phyloP scores from a whole-genome alignment of 2,329 filamentous ascomycete genomes.

The Aureobasidium vineae region DNA sequence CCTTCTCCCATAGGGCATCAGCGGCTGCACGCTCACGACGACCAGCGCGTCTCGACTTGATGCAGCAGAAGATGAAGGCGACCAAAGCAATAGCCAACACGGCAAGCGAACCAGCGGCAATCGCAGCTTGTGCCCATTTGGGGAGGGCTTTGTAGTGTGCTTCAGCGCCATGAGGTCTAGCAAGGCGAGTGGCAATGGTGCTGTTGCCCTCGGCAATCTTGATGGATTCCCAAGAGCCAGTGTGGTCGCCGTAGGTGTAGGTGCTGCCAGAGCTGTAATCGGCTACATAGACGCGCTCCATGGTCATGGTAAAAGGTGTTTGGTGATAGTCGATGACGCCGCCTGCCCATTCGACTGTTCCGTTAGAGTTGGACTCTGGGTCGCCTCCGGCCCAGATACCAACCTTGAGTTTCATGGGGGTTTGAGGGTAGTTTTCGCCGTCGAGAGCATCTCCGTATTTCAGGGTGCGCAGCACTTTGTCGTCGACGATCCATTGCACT shows the following conservation, averaged over 20 bases:
- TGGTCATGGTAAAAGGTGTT: slow-evolving; percentile 40
- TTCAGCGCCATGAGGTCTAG: slow-evolving; percentile 39
- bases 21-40: slow-evolving; percentile 50
- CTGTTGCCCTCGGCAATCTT: slow-evolving; percentile 45
- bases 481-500: slow-evolving; percentile 69
- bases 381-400: slow-evolving; percentile 91
- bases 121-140: slow-evolving; percentile 49
- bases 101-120: slow-evolving; percentile 48
- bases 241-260: slow-evolving; percentile 44
- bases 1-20: slow-evolving; percentile 48
- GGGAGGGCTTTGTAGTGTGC: slow-evolving; percentile 47
- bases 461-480: slow-evolving; percentile 65
- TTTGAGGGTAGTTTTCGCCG: slow-evolving; percentile 71
- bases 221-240: slow-evolving; percentile 47
- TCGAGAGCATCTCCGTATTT: slow-evolving; percentile 41
- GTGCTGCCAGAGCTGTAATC: slow-evolving; percentile 40
- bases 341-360: slow-evolving; percentile 43
- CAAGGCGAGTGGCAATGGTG: slow-evolving; percentile 38
- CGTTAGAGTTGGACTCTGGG: slow-evolving; percentile 55
- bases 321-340: slow-evolving; percentile 38
- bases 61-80: slow-evolving; percentile 46
- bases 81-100: slow-evolving; percentile 40
- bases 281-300: slow-evolving; percentile 38
- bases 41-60: slow-evolving; percentile 52
- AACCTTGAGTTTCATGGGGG: slow-evolving; percentile 66